Base-by-base conservation (phyloP, 495 filamentous ascomycete species). In the Mycothermus thermophilus region DNA sequence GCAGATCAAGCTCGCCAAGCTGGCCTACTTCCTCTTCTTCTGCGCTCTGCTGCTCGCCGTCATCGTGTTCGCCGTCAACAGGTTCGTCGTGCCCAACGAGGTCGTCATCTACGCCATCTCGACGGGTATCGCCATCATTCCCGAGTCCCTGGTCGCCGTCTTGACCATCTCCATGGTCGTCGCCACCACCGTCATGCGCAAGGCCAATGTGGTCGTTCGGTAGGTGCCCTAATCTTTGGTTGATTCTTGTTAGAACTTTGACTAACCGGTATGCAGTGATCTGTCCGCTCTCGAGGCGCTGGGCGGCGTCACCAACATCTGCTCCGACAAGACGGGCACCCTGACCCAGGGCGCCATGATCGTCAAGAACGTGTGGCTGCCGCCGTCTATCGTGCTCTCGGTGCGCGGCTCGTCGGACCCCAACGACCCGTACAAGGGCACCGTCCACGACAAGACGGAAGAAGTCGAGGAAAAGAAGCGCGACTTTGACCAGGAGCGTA, bases 241-340 rank as follows among this genome's bases (percentile, higher is more conserved):
- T 5, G 3, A 14, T 8, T 17, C 19, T n/a, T 9, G n/a, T 28
- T 23, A 22, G 26, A 16, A 1, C 5, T 14, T 20, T 11, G 3
- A 11, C n/a, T n/a, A 19, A 28, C 49, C 32, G 1, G 2, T 5
- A 1, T 10, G 3, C 22, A 39, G 38, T 38, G 60, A 83, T 43
- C 62, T 87, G 15, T 78, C 77, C 34, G 81, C 82, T 7, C 68
- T 90, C 13, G 83, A 90, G 52, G 83, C 83, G 1, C 72, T 90
- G 10, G 83, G 82, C 9, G 82, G 81, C 24, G 79, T 88, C 23
- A 86, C 80, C 35, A 86, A 87, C 46, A 88, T 90, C 43, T 90
- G 83, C 54, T 86, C 81, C 7, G 83, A 90, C 55, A 90, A 90
- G 50, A 90, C 83, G 2, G 83, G 83, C 3, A 90, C 83, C 0